A percentile compares a stretch with the other conserved stretches of the same genome.
These are phyloP conservation scores for Pleurotus giganteus DNA, from an alignment of 768 basidiomycete genomes.

Conservation along the genomic window DNA sequence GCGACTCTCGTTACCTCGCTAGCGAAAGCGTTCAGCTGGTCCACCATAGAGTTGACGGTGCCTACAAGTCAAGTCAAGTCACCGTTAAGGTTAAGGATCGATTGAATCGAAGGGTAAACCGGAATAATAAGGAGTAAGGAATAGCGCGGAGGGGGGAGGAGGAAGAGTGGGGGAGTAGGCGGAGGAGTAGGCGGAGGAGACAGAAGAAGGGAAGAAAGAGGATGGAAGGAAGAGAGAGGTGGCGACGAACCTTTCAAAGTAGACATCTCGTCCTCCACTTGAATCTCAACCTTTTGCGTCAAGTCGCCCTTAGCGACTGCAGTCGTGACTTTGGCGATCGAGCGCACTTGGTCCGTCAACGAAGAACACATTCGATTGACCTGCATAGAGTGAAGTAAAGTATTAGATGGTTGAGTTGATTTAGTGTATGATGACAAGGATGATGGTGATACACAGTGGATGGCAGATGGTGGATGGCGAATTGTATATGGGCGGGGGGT, in stretches of 20 bases:
- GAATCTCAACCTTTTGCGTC: conserved; percentile 89
- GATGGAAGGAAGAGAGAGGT: background rate
- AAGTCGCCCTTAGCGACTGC: conserved; percentile 91
- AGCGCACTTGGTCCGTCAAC: conserved; percentile 76
- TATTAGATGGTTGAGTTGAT: too few relatives aligned
- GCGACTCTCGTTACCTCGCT: conserved; percentile 81
- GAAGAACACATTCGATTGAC: conserved; percentile 81
- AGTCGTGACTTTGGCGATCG: conserved; percentile 81
- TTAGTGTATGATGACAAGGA: too few relatives aligned
- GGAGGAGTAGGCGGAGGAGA: background rate
- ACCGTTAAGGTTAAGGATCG: too few relatives aligned
- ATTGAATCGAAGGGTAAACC: too few relatives aligned
- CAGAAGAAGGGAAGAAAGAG: conserved; percentile 1
- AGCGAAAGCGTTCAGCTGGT: conserved; percentile 82
- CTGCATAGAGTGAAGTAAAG: conserved; percentile 23
- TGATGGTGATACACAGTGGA: too few relatives aligned
- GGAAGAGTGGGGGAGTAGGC: too few relatives aligned
- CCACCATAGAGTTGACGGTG: conserved; percentile 91
- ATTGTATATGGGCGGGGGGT: too few relatives aligned
- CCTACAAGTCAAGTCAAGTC: too few relatives aligned
- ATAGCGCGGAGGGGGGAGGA: too few relatives aligned
- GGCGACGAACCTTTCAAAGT: conserved; percentile 56
- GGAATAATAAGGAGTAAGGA: too few relatives aligned
- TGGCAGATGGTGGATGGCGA: too few relatives aligned
- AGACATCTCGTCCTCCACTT: conserved; percentile 82